Percentiles rank a stretch among this genome's conserved stretches.
Evolutionary conservation across 1,284 basidiomycete genomes (phyloP).

Genomic region (Trametes versicolor): DNA sequence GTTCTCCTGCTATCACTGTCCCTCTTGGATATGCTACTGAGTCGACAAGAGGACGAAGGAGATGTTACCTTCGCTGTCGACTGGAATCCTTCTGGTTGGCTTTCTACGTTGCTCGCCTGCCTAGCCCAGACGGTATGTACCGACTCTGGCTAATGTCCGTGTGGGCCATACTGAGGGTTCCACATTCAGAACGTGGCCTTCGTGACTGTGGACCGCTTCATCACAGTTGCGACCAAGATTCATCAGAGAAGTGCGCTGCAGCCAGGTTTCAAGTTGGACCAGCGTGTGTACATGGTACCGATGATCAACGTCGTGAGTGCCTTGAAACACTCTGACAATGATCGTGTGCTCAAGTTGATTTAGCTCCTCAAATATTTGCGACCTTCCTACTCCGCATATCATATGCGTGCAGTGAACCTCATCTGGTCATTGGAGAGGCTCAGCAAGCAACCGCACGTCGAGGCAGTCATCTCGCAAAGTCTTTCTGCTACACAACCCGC

Average conservation of each 20-base stretch:
- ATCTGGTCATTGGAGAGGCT: constrained; percentile 86
- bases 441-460: constrained; percentile 71
- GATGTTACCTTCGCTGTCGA: constrained; percentile 47
- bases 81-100: constrained; percentile 71
- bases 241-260: constrained; percentile 59
- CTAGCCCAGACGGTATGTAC: constrained; percentile 61
- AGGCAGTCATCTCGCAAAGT: constrained; percentile 79
- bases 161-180: neutral
- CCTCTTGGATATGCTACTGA: constrained; percentile 60
- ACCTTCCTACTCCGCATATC: constrained; percentile 75
- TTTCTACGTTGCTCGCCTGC: constrained; percentile 57
- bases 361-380: constrained; percentile 84
- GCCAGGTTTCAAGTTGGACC: constrained; percentile 64
- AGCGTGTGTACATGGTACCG: constrained; percentile 64
- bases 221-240: constrained; percentile 67
- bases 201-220: constrained; percentile 69
- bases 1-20: constrained; percentile 59
- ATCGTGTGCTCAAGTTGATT: neutral
- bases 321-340: too few species aligned
- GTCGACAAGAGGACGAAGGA: constrained; percentile 49
- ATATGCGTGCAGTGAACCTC: constrained; percentile 85
- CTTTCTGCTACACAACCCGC: constrained; percentile 63
- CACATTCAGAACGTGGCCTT: constrained; percentile 66
- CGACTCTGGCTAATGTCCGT: neutral
- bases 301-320: constrained; percentile 55